Evolutionary conservation across 78 protist species (phyloP), one percentile per base, ranked within the genome.

Genomic region (Abeoforma whisleri): DNA sequence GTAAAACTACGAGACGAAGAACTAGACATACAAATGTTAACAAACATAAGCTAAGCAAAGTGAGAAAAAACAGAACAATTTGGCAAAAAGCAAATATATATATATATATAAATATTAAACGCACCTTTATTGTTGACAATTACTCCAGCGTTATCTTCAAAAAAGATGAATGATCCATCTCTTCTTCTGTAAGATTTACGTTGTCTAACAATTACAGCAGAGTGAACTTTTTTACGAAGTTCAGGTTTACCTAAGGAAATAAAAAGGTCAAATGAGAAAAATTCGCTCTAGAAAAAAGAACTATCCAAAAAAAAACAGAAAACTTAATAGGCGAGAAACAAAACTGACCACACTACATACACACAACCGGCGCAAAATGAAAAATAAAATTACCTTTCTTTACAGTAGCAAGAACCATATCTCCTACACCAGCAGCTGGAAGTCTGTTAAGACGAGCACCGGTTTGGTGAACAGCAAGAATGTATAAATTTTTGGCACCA

Each of bases 131-230:
- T 92, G 93, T 96, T 97, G 72, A 96, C 97, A 71, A 97, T 96
- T 57, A 97, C 99, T 80, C 99, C 99, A 30, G 99, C 99, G 91
- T 97, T 97, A 93, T 96, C 99, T 89, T 98, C 99, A 68, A 97
- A 96, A 93, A 95, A 95, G 85, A 97, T 70, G 96, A 70, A 92
- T 81, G 39, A 74, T 68, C 97, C 98, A 79, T 98, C 98, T 90
- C 84, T 90, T 28, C 99, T 82, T 71, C 97, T 86, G 97, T 95
- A 97, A 40, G 93, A 31, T 94, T 95, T 94, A 85, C 99, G 90
- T 91, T 98, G 99, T 32, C 99, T 89, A 80, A 98, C 91, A 57
- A 98, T 90, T 71, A 98, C 94, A 81, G 96, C 98, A 35, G 97
- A 40, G 40, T 72, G 57, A 40, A 81, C 85, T 72, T 81, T 81